A percentile compares a stretch with the other conserved stretches of the same genome.
Evolutionary conservation across 441 rosid species (phyloP).

Genomic region (Daphne laureola): DNA sequence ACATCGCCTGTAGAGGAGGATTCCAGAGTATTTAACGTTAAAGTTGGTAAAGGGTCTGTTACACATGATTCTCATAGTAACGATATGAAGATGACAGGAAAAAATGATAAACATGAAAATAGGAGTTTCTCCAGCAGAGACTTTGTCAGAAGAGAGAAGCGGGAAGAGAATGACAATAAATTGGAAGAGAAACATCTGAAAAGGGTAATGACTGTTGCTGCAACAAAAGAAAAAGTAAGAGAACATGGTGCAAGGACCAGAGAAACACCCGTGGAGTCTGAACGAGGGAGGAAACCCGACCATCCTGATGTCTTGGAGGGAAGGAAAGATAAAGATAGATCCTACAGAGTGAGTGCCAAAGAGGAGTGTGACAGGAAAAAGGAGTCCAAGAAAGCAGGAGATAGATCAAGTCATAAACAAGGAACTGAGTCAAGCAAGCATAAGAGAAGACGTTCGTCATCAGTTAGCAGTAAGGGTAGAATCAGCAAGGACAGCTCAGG

Average conservation of each 20-base stretch:
- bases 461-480: constrained; percentile 47
- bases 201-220: constrained; percentile 50
- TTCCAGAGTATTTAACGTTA: constrained; percentile 27
- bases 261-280: constrained; percentile 46
- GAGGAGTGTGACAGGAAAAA: constrained; percentile 48
- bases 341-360: constrained; percentile 39
- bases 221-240: constrained; percentile 38
- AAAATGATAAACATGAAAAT: constrained; percentile 36
- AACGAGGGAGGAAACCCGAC: constrained; percentile 38
- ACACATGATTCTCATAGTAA: constrained; percentile 28
- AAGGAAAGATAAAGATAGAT: constrained; percentile 43
- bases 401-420: constrained; percentile 39
- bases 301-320: constrained; percentile 43
- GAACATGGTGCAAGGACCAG: constrained; percentile 33
- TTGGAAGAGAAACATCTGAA: constrained; percentile 38
- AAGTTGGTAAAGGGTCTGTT: constrained; percentile 22
- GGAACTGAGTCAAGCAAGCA: constrained; percentile 51
- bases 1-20: constrained; percentile 24
- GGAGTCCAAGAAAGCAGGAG: constrained; percentile 55
- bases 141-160: constrained; percentile 26
- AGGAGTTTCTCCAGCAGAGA: constrained; percentile 32
- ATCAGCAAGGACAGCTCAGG: constrained; percentile 35
- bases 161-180: constrained; percentile 33
- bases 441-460: constrained; percentile 62
- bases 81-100: constrained; percentile 27